Evolutionary conservation across 2,329 filamentous ascomycete species (phyloP).

Genomic region (Macrophomina pseudophaseolina): DNA sequence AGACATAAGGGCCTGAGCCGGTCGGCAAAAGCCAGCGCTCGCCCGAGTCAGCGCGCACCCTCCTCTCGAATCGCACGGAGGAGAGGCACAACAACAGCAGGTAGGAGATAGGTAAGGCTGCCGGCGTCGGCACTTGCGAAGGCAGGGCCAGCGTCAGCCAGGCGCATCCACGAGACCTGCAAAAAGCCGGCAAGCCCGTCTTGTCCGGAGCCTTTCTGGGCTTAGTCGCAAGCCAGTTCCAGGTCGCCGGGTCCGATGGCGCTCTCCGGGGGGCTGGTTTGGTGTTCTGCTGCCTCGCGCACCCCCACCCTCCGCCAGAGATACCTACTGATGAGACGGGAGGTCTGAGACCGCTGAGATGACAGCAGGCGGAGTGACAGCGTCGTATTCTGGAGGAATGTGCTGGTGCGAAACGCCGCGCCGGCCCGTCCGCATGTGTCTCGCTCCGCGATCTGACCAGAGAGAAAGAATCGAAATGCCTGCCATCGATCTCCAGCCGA

Average conservation of each 20-base stretch:
- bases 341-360: constrained; percentile 11
- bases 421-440: background rate
- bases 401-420: background rate
- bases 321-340: background rate
- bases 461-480: background rate
- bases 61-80: background rate
- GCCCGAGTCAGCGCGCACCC: background rate
- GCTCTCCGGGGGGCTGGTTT: constrained; percentile 21
- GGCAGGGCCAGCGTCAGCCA: constrained; percentile 11
- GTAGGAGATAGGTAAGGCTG: background rate
- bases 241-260: constrained; percentile 17
- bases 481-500: background rate
- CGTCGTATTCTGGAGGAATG: constrained; percentile 23
- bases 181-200: constrained; percentile 22
- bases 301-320: constrained; percentile 8
- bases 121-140: constrained; percentile 8
- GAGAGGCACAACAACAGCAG: background rate
- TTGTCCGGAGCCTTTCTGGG: constrained; percentile 8
- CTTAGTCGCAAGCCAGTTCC: constrained; percentile 20
- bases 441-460: background rate
- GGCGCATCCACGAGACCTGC: constrained; percentile 23
- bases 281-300: constrained; percentile 17
- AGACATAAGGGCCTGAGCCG: background rate
- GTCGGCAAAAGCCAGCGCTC: constrained; percentile 6
- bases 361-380: constrained; percentile 7